phyloP scores from a whole-genome alignment of 2,329 filamentous ascomycete genomes.

The Aureobasidium sp. region DNA sequence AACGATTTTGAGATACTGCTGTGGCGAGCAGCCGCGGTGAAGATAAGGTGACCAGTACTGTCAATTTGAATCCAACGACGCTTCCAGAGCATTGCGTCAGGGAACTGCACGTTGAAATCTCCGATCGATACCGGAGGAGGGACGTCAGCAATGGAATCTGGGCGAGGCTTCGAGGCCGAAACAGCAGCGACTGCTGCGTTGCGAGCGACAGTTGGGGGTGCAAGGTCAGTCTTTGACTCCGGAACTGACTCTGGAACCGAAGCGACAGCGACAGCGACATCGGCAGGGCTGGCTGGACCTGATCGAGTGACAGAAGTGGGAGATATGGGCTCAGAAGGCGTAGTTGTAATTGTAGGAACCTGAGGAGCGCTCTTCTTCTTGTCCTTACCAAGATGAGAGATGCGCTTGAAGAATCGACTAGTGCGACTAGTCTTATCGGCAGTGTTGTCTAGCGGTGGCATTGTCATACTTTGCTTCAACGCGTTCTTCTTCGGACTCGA shows the following conservation, averaged over 20 bases:
- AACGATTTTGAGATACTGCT: constrained; percentile 46
- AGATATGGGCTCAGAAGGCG: constrained; percentile 2
- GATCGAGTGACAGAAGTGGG: not conserved
- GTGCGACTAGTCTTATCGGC: constrained; percentile 50
- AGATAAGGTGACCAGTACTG: constrained; percentile 71
- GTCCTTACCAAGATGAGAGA: constrained; percentile 39
- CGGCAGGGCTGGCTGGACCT: constrained; percentile 2
- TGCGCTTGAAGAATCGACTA: constrained; percentile 58
- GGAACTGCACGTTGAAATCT: constrained; percentile 95
- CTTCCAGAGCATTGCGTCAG: constrained; percentile 94
- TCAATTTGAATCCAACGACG: constrained; percentile 83
- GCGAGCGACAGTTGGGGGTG: not conserved
- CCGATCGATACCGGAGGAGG: constrained; percentile 64
- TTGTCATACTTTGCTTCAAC: constrained; percentile 4
- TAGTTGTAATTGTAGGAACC: constrained; percentile 18
- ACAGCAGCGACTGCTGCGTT: not conserved
- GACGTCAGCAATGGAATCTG: constrained; percentile 27
- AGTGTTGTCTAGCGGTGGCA: constrained; percentile 25
- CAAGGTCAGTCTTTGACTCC: not conserved
- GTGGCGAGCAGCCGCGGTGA: constrained; percentile 61
- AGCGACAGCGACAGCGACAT: not conserved
- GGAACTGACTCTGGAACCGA: not conserved
- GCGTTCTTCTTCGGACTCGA: constrained; percentile 11
- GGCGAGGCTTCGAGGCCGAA: constrained; percentile 8
- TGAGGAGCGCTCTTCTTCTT: constrained; percentile 43